Percentiles rank a stretch among this genome's conserved stretches.
Evolutionary conservation across 306 rosid genomes (phyloP).

Genomic region (Cercis canadensis): DNA sequence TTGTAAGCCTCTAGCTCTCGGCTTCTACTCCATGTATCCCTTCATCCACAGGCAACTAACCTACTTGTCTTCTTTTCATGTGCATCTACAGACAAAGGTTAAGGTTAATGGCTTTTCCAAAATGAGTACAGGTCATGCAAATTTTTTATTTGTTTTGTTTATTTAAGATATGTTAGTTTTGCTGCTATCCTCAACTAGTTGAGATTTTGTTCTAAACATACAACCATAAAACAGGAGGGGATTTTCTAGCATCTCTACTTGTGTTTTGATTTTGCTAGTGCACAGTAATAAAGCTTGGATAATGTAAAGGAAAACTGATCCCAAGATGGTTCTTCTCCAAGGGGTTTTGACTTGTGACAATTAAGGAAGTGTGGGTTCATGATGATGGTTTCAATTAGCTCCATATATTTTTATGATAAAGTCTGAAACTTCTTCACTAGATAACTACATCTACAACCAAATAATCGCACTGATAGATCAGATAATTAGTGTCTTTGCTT

Average conservation of each 20-base stretch:
- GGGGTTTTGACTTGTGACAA: too few species aligned
- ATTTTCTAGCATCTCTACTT: constrained; percentile 28
- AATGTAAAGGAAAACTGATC: neutral
- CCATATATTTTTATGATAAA: too few species aligned
- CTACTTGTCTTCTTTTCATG: neutral
- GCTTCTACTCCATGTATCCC: constrained; percentile 20
- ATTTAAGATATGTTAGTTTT: constrained; percentile 39
- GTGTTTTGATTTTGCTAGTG: constrained; percentile 28
- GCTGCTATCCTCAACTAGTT: constrained; percentile 25
- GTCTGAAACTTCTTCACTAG: too few species aligned
- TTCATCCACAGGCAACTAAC: constrained; percentile 37
- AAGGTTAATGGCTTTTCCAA: constrained; percentile 28
- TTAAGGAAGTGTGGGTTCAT: too few species aligned
- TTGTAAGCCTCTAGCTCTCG: constrained; percentile 10
- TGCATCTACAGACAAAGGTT: constrained; percentile 16
- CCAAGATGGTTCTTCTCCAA: neutral
- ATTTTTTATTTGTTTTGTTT: constrained; percentile 38
- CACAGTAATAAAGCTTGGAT: neutral
- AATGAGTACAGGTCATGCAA: constrained; percentile 38
- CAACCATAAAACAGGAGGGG: constrained; percentile 39
- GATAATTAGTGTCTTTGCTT: too few species aligned
- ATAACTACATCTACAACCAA: too few species aligned
- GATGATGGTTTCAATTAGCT: too few species aligned
- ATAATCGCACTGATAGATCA: too few species aligned
- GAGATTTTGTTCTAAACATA: constrained; percentile 27